Evolutionary conservation across 371 early-diverging fungal genomes (phyloP).

Genomic region (Circinella minor): DNA sequence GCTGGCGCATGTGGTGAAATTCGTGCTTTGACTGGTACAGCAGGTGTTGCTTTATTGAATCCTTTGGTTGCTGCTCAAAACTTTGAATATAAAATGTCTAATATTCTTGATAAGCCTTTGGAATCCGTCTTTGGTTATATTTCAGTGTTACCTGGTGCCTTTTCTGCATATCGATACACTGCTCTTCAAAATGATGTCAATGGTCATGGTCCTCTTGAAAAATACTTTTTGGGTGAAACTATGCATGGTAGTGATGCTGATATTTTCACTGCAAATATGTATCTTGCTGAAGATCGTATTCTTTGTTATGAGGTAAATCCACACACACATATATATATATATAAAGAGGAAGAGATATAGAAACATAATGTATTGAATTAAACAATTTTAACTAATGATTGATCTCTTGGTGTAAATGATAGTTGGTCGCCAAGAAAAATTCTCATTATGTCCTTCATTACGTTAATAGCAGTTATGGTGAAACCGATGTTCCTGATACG

Average conservation of each 20-base stretch:
- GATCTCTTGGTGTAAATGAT: not conserved
- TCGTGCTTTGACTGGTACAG: conserved; percentile 82
- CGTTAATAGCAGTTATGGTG: conserved; percentile 74
- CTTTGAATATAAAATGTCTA: conserved; percentile 93
- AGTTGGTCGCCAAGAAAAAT: conserved; percentile 74
- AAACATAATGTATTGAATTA: too few relatives aligned
- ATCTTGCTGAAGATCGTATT: conserved; percentile 86
- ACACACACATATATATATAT: too few relatives aligned
- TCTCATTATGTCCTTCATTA: conserved; percentile 72
- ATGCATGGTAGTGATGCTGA: conserved; percentile 76
- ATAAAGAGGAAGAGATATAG: too few relatives aligned
- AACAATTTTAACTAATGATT: too few relatives aligned
- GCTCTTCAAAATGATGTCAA: conserved; percentile 79
- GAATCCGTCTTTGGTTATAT: conserved; percentile 98
- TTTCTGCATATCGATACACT: conserved; percentile 92
- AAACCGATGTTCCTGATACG: conserved; percentile 86
- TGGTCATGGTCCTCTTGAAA: conserved; percentile 79
- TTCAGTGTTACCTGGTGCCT: conserved; percentile 96
- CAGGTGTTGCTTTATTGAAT: conserved; percentile 72
- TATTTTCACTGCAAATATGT: conserved; percentile 80
- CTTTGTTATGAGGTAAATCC: conserved; percentile 73
- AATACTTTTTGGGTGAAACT: conserved; percentile 94
- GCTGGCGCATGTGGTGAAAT: conserved; percentile 98
- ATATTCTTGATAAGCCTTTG: conserved; percentile 96
- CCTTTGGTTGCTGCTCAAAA: conserved; percentile 92